A percentile compares a stretch with the other conserved stretches of the same genome.
Conservation (phyloP, 164 flowering plant genomes). For the Piper longum region DNA sequence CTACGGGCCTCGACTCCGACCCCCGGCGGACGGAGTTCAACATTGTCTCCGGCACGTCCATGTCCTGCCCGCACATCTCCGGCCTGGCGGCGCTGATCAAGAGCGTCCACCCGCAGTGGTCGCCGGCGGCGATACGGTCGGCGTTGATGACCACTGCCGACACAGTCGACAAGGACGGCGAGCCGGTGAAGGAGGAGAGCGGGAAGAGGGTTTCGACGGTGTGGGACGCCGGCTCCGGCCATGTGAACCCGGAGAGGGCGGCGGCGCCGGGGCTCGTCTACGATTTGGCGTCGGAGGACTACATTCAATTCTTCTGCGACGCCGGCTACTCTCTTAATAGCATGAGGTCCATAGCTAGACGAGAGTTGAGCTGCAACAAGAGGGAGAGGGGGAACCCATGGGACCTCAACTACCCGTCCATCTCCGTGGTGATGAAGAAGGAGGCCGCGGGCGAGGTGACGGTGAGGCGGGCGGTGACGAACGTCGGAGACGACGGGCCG, state of each 20-base stretch:
- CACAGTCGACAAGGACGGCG: slow-evolving; percentile 8
- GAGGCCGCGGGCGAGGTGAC: not conserved
- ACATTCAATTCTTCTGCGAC: slow-evolving; percentile 27
- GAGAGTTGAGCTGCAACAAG: slow-evolving; percentile 10
- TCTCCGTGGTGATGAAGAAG: slow-evolving; percentile 13
- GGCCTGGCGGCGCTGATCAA: slow-evolving; percentile 38
- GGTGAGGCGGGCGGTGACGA: slow-evolving; percentile 6
- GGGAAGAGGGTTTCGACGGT: slow-evolving; percentile 21
- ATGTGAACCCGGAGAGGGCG: slow-evolving; percentile 28
- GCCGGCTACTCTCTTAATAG: slow-evolving; percentile 17
- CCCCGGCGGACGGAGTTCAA: slow-evolving; percentile 31
- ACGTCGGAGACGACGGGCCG: slow-evolving; percentile 3
- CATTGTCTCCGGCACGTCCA: slow-evolving; percentile 54
- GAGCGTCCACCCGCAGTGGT: slow-evolving; percentile 52
- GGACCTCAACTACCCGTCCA: slow-evolving; percentile 42
- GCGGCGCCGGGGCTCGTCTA: slow-evolving; percentile 32
- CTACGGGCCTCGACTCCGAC: slow-evolving; percentile 18
- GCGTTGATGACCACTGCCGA: slow-evolving; percentile 35
- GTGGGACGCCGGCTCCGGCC: slow-evolving; percentile 32
- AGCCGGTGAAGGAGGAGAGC: slow-evolving; percentile 12
- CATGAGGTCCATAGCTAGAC: slow-evolving; percentile 13
- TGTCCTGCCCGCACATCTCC: slow-evolving; percentile 44
- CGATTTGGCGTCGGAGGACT: slow-evolving; percentile 30
- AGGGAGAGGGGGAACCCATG: slow-evolving; percentile 10
- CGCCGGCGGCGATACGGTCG: slow-evolving; percentile 26